phyloP scores from a whole-genome alignment of 441 rosid species.

The Pelargonium fulgidum region DNA sequence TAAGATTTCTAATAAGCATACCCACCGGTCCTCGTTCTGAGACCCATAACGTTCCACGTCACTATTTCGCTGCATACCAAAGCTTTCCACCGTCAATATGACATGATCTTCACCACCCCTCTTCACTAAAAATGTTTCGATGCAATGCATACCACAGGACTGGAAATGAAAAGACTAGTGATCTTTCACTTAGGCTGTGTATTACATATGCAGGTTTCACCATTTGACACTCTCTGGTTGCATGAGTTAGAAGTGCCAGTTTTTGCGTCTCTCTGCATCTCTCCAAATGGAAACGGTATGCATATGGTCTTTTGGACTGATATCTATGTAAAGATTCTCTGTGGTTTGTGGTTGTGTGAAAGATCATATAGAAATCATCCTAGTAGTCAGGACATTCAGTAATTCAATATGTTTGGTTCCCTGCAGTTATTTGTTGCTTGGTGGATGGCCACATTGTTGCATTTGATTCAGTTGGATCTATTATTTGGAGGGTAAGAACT shows the following conservation, averaged over 20 bases:
- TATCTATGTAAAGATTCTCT: constrained; percentile 2
- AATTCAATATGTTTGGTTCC: constrained; percentile 12
- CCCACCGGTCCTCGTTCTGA: too few species aligned
- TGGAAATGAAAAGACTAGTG: background rate
- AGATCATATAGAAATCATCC: background rate
- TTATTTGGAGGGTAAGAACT: constrained; percentile 65
- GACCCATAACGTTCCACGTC: too few species aligned
- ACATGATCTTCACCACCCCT: background rate
- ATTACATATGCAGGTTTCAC: constrained; percentile 46
- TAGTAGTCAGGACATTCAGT: background rate
- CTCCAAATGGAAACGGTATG: constrained; percentile 47
- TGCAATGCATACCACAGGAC: background rate
- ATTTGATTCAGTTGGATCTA: constrained; percentile 50
- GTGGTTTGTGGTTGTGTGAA: background rate
- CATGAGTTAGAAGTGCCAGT: constrained; percentile 66
- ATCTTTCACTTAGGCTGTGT: constrained; percentile 12
- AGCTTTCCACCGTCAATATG: too few species aligned
- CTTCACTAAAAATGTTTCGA: background rate
- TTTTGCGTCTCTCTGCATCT: constrained; percentile 68
- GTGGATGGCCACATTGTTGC: constrained; percentile 80
- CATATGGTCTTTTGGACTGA: constrained; percentile 5
- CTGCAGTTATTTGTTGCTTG: constrained; percentile 83
- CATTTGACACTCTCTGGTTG: constrained; percentile 63
- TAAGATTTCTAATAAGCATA: too few species aligned
- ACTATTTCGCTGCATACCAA: too few species aligned